Conservation (phyloP, 108 stramenopile genomes). For the Skeletonema tropicum region DNA sequence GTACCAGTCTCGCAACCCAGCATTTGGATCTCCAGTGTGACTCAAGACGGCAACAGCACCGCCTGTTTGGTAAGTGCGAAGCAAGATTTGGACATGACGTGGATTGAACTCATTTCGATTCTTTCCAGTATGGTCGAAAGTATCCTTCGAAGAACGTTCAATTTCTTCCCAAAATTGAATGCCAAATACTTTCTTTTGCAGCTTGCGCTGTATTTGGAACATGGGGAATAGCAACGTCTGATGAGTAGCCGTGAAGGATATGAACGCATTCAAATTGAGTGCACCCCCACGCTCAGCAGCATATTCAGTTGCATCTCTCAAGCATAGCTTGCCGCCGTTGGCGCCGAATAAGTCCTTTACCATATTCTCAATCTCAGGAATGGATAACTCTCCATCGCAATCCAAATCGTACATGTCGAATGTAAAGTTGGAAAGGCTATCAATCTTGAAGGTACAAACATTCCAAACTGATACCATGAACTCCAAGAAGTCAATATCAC, state of each 20-base stretch:
- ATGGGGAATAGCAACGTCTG: slow-evolving; percentile 48
- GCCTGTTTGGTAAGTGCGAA: slow-evolving; percentile 47
- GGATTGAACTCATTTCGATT: slow-evolving; percentile 43
- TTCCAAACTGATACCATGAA: slow-evolving; percentile 56
- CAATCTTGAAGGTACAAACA: slow-evolving; percentile 49
- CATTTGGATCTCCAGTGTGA: slow-evolving; percentile 54
- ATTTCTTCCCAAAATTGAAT: slow-evolving; percentile 35
- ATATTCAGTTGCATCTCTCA: slow-evolving; percentile 34
- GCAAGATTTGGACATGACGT: slow-evolving; percentile 45
- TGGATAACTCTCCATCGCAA: slow-evolving; percentile 46
- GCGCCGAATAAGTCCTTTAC: slow-evolving; percentile 50
- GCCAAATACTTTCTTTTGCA: slow-evolving; percentile 45
- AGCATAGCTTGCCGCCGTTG: slow-evolving; percentile 29
- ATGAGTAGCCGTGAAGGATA: slow-evolving; percentile 35
- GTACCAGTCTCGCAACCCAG: slow-evolving; percentile 51
- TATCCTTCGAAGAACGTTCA: slow-evolving; percentile 34
- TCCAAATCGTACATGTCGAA: slow-evolving; percentile 60
- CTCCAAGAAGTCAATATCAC: slow-evolving; percentile 56
- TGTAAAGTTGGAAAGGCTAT: slow-evolving; percentile 53
- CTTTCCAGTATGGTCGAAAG: slow-evolving; percentile 8
- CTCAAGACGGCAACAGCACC: slow-evolving; percentile 43
- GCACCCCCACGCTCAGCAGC: slow-evolving; percentile 51
- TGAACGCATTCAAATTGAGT: slow-evolving; percentile 46
- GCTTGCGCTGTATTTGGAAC: slow-evolving; percentile 44
- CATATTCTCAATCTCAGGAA: slow-evolving; percentile 56